Evolutionary conservation across 306 rosid genomes (phyloP).

Genomic region (Trifolium repens): DNA sequence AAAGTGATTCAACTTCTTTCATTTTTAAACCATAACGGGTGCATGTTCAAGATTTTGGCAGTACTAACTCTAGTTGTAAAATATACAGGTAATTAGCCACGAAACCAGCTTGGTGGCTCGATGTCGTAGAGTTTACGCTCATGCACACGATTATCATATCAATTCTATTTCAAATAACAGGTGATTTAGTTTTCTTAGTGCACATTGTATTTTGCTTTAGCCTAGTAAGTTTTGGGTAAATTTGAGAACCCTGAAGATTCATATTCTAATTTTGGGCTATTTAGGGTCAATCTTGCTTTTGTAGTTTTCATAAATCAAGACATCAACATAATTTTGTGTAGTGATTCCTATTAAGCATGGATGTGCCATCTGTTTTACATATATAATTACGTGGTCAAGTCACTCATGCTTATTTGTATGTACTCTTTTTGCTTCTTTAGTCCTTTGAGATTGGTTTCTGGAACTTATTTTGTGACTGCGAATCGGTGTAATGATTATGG

Average conservation of each 20-base stretch:
- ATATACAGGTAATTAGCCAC: slow-evolving; percentile 82
- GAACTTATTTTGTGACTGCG: no score
- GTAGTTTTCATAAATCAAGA: background rate
- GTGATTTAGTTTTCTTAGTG: slow-evolving; percentile 50
- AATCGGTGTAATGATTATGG: no score
- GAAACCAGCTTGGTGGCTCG: slow-evolving; percentile 91
- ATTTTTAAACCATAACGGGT: slow-evolving; percentile 24
- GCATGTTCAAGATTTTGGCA: slow-evolving; percentile 32
- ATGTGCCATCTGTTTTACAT: no score
- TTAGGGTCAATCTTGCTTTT: slow-evolving; percentile 29
- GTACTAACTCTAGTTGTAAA: slow-evolving; percentile 43
- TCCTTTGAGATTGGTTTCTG: no score
- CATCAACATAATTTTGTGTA: no score
- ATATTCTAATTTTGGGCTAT: slow-evolving; percentile 21
- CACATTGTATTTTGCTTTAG: slow-evolving; percentile 22
- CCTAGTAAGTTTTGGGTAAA: slow-evolving; percentile 27
- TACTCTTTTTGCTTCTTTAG: no score
- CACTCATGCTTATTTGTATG: no score
- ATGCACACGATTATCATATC: slow-evolving; percentile 99
- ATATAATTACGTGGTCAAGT: no score
- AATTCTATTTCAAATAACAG: slow-evolving; percentile 98
- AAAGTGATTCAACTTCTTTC: slow-evolving; percentile 17
- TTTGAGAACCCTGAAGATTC: slow-evolving; percentile 15
- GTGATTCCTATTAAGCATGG: no score
- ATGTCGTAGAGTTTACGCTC: slow-evolving; percentile 98